Percentiles rank a stretch among this genome's conserved stretches.
These are phyloP conservation scores for Colletotrichum musae DNA, from an alignment of 2,329 filamentous ascomycete species.

Conservation along the genomic window DNA sequence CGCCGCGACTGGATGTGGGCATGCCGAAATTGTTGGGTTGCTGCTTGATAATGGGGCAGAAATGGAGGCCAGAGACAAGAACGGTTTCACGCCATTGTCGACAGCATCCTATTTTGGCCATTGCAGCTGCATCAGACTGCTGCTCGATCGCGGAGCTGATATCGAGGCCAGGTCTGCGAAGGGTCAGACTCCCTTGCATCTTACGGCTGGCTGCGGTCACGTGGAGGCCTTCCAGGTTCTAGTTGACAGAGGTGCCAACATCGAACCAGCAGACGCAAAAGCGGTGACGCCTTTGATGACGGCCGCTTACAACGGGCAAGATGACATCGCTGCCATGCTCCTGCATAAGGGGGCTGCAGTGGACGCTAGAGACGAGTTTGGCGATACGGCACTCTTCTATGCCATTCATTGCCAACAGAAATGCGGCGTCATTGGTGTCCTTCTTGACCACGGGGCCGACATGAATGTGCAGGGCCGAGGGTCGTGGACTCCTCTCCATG, in stretches of 20 bases:
- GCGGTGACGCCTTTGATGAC: not conserved
- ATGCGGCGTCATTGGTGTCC: too few relatives aligned
- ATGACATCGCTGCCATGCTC: not conserved
- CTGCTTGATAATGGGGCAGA: not conserved
- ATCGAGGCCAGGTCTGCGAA: not conserved
- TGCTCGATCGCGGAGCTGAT: not conserved
- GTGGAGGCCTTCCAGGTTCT: not conserved
- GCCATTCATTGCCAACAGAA: too few relatives aligned
- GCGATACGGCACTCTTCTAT: too few relatives aligned
- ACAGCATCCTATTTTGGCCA: too few relatives aligned
- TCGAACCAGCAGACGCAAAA: not conserved
- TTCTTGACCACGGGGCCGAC: too few relatives aligned
- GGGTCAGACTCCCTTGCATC: not conserved
- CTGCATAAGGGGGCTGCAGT: not conserved
- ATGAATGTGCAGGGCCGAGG: too few relatives aligned
- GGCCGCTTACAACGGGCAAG: constrained; percentile 3
- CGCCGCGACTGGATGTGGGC: not conserved
- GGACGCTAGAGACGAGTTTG: too few relatives aligned
- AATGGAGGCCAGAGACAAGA: not conserved
- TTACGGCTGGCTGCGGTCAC: not conserved
- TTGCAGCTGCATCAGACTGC: not conserved
- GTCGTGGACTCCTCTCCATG: too few relatives aligned
- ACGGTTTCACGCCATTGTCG: too few relatives aligned
- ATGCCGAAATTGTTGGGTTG: not conserved
- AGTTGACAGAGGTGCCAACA: not conserved